phyloP scores from a whole-genome alignment of 2,329 filamentous ascomycete genomes.

The Fusarium cicatricum region DNA sequence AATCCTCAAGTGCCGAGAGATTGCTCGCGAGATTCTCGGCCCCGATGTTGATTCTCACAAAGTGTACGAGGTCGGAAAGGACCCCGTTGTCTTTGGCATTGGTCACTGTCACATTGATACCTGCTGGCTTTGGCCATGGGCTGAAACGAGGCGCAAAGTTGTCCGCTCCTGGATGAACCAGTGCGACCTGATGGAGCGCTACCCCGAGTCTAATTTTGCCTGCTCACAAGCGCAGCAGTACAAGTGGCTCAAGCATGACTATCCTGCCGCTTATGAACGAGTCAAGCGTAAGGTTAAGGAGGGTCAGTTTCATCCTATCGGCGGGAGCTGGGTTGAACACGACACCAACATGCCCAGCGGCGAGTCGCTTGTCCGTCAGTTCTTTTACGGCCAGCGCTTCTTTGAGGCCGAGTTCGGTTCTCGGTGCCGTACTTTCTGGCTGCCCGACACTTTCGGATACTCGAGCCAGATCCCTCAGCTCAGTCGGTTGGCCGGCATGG shows the following conservation, averaged over 20 bases:
- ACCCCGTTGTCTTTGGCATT: constrained; percentile 84
- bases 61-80: constrained; percentile 80
- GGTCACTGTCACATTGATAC: constrained; percentile 98
- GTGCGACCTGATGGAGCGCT: constrained; percentile 92
- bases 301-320: constrained; percentile 92
- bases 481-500: constrained; percentile 94
- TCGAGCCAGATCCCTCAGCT: constrained; percentile 94
- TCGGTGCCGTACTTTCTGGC: constrained; percentile 92
- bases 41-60: constrained; percentile 80
- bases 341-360: constrained; percentile 98
- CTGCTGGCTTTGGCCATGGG: constrained; percentile 99
- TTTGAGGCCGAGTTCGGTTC: constrained; percentile 93
- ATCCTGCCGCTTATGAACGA: constrained; percentile 87
- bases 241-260: constrained; percentile 93
- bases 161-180: constrained; percentile 97
- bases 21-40: constrained; percentile 85
- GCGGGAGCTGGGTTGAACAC: constrained; percentile 98
- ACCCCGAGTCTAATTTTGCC: constrained; percentile 91
- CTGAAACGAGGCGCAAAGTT: constrained; percentile 96
- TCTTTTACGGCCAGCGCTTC: constrained; percentile 93
- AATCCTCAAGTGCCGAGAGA: constrained; percentile 80
- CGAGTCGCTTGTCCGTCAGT: constrained; percentile 92
- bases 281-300: constrained; percentile 92
- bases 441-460: constrained; percentile 98
- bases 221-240: constrained; percentile 97